Percentiles rank a stretch among this genome's conserved stretches.
These are phyloP conservation scores for Schizosaccharomyces osmophilus DNA, from an alignment of 805 yeast genomes.

Conservation along the genomic window DNA sequence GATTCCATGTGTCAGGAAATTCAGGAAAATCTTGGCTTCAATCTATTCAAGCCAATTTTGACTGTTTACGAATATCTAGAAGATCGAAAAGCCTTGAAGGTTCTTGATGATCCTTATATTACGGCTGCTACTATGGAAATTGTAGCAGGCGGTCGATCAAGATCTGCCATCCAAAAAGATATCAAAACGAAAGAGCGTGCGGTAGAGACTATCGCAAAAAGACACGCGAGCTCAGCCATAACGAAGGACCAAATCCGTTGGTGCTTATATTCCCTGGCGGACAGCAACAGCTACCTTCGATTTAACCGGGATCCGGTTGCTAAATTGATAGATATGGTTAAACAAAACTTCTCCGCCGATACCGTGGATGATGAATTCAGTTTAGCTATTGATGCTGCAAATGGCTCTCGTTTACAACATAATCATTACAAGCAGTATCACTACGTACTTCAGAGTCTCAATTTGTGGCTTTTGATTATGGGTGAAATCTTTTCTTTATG, in stretches of 20 bases:
- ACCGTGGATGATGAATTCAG: conserved; percentile 8
- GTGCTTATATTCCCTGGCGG: conserved; percentile 54
- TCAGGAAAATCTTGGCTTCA: conserved; percentile 47
- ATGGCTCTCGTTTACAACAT: conserved; percentile 52
- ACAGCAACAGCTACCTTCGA: conserved; percentile 46
- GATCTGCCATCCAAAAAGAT: conserved; percentile 29
- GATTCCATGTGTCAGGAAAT: conserved; percentile 55
- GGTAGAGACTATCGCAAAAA: conserved; percentile 31
- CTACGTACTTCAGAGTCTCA: conserved; percentile 44
- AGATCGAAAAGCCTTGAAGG: conserved; percentile 16
- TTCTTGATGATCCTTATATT: conserved; percentile 35
- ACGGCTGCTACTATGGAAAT: conserved; percentile 47
- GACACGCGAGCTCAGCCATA: conserved; percentile 19
- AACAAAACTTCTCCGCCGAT: conserved; percentile 24
- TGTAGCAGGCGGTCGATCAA: conserved; percentile 29
- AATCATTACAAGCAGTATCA: conserved; percentile 48
- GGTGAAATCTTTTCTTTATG: conserved; percentile 54
- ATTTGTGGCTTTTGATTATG: conserved; percentile 59
- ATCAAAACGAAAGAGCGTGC: conserved; percentile 46
- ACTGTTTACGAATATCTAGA: conserved; percentile 31
- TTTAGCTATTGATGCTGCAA: conserved; percentile 33
- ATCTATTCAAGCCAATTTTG: conserved; percentile 44
- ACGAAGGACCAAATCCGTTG: conserved; percentile 43
- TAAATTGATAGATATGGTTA: conserved; percentile 32
- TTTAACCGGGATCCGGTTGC: conserved; percentile 44